A percentile compares a stretch with the other conserved stretches of the same genome.
Conservation (phyloP, 2,329 filamentous ascomycete species). For the Trichophyton simii region DNA sequence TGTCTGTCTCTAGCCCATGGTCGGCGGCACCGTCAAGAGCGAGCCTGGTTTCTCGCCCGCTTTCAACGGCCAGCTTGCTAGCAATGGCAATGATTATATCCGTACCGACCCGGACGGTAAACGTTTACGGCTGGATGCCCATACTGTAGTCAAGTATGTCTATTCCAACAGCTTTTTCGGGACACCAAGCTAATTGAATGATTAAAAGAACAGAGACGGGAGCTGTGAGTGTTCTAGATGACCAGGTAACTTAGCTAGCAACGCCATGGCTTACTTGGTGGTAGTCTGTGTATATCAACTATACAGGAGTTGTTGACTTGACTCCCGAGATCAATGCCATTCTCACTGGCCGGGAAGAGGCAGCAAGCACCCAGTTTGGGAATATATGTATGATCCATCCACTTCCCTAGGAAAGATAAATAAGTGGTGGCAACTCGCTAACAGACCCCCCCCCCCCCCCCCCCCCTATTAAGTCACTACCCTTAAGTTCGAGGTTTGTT, state of each 20-base stretch:
- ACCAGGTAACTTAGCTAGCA: background rate
- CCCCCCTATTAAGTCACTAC: conserved; percentile 22
- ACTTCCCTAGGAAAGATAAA: background rate
- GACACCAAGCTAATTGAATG: background rate
- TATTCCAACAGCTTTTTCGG: background rate
- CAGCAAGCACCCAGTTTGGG: conserved; percentile 28
- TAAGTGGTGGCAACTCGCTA: background rate
- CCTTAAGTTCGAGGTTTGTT: conserved; percentile 25
- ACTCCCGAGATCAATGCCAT: conserved; percentile 23
- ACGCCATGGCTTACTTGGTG: conserved; percentile 14
- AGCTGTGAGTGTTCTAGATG: conserved; percentile 17
- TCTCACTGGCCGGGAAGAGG: conserved; percentile 22
- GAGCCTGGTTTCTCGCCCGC: conserved; percentile 25
- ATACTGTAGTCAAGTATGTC: conserved; percentile 28
- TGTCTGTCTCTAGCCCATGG: conserved; percentile 24
- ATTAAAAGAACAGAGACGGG: conserved; percentile 23
- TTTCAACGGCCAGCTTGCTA: conserved; percentile 27
- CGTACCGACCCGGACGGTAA: conserved; percentile 29
- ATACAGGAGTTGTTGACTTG: conserved; percentile 30
- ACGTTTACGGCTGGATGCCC: conserved; percentile 30
- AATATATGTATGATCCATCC: conserved; percentile 26
- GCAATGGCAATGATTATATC: conserved; percentile 33
- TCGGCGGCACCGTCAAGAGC: conserved; percentile 25
- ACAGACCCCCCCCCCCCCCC: background rate
- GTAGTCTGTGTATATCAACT: conserved; percentile 26